A percentile compares a stretch with the other conserved stretches of the same genome.
Evolutionary conservation across 345 rosid genomes (phyloP).

Genomic region (Citrus medica): DNA sequence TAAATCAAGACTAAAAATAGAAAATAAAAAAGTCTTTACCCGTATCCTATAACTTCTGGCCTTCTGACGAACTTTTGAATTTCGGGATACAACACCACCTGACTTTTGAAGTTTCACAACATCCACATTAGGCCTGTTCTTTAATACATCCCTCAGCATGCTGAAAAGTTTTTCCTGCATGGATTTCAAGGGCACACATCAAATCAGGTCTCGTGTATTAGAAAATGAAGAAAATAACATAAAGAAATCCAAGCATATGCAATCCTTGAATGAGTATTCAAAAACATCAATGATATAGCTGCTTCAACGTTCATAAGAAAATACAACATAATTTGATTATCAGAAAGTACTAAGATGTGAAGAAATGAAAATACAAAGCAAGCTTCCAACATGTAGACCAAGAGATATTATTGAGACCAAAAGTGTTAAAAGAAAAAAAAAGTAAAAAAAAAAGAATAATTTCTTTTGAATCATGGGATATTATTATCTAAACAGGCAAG

Average conservation of each 20-base stretch:
- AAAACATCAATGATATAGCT: neutral
- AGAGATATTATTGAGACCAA: too few relatives aligned
- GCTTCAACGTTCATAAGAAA: neutral
- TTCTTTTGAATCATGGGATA: neutral
- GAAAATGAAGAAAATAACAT: neutral
- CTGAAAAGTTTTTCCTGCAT: constrained; percentile 91
- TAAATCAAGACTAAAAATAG: neutral
- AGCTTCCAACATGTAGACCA: neutral
- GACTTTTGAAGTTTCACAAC: constrained; percentile 96
- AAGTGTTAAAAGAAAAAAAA: neutral
- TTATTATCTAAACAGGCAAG: neutral
- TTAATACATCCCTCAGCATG: constrained; percentile 82
- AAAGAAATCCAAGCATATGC: neutral
- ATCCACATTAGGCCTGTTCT: constrained; percentile 67
- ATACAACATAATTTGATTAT: neutral
- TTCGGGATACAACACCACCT: constrained; percentile 92
- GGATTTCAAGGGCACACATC: neutral
- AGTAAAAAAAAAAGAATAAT: neutral
- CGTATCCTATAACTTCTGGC: constrained; percentile 61
- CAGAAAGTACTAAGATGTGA: neutral
- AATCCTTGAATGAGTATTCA: neutral
- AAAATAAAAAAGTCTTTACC: constrained; percentile 38
- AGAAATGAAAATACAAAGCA: neutral
- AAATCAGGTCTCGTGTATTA: neutral
- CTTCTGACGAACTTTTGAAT: constrained; percentile 57